A percentile compares a stretch with the other conserved stretches of the same genome.
Conservation (phyloP, 83 land plant genomes). For the Larix sibirica region DNA sequence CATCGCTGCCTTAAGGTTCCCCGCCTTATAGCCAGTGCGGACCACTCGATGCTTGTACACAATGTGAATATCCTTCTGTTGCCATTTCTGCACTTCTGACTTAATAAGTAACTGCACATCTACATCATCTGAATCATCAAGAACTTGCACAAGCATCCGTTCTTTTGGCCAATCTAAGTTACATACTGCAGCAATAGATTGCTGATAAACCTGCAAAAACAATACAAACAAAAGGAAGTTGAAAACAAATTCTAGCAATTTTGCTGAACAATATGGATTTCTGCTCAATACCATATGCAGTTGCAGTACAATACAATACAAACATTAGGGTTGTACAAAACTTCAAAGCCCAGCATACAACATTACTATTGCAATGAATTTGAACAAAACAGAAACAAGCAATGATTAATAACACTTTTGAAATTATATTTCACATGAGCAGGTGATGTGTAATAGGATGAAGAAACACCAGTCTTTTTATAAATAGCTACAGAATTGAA, state of each 20-base stretch:
- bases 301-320: background rate
- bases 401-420: background rate
- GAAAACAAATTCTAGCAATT: too few species aligned
- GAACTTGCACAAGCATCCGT: conserved; percentile 60
- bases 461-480: background rate
- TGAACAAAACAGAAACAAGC: background rate
- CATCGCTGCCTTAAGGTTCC: conserved; percentile 85
- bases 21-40: conserved; percentile 83
- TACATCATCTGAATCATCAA: conserved; percentile 79
- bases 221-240: too few species aligned
- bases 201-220: conserved; percentile 67
- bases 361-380: background rate
- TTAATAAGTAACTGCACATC: conserved; percentile 52
- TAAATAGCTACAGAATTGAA: background rate
- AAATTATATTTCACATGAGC: background rate
- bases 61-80: conserved; percentile 58
- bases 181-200: conserved; percentile 72
- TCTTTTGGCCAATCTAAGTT: conserved; percentile 72
- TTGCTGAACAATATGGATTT: background rate
- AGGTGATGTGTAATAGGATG: background rate
- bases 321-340: background rate
- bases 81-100: conserved; percentile 82
- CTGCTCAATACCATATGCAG: background rate
- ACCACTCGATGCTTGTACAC: conserved; percentile 67
- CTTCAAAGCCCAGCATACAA: background rate